These are phyloP conservation scores for Phylloporus scabripes DNA, from an alignment of 768 basidiomycete genomes.

Conservation along the genomic window DNA sequence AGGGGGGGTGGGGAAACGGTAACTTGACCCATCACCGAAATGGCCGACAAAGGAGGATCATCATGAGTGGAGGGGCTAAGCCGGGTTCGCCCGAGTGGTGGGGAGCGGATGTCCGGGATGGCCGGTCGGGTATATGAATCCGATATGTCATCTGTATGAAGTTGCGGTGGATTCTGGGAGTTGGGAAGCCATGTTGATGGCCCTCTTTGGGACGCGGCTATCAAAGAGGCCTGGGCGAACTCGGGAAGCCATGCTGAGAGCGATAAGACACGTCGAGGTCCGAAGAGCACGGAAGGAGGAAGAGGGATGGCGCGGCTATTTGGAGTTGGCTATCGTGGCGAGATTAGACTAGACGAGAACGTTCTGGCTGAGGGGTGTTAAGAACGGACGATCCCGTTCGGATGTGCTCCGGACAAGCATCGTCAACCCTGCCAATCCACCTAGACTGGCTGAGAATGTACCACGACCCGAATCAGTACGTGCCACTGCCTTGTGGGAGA, in stretches of 20 bases:
- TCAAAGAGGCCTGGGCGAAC: conserved; percentile 2
- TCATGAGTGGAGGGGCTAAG: background rate
- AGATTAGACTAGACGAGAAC: background rate
- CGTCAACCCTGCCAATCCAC: background rate
- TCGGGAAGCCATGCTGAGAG: background rate
- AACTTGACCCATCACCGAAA: conserved; percentile 5
- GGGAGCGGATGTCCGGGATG: background rate
- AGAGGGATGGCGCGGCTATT: background rate
- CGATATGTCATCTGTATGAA: background rate
- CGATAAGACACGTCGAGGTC: conserved; percentile 20
- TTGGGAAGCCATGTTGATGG: background rate
- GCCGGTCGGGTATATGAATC: background rate
- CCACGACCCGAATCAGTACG: background rate
- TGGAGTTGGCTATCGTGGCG: background rate
- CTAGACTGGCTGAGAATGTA: background rate
- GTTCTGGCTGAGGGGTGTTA: background rate
- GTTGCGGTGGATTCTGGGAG: background rate
- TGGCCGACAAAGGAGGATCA: conserved; percentile 1
- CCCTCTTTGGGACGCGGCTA: conserved; percentile 15
- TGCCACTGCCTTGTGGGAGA: background rate
- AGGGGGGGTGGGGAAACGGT: conserved; percentile 4
- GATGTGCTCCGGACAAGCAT: background rate
- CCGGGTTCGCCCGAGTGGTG: conserved; percentile 7
- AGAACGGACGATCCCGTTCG: background rate
- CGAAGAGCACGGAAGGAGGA: conserved; percentile 11